phyloP scores from a whole-genome alignment of 176 grass and related monocot species.

The Puya raimondii region DNA sequence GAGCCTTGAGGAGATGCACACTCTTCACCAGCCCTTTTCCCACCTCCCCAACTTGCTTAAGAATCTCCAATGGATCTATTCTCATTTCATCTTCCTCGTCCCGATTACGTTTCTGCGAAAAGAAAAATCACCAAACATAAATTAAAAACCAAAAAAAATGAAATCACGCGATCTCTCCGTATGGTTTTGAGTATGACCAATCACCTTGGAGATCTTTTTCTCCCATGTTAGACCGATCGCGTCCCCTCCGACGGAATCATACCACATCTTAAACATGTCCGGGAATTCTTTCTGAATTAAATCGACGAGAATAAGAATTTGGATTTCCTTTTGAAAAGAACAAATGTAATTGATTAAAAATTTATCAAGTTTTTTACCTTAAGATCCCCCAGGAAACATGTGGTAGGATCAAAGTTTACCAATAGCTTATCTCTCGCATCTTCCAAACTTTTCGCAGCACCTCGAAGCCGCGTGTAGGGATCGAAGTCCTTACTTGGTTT shows the following conservation, averaged over 20 bases:
- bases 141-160: background rate
- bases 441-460: constrained; percentile 36
- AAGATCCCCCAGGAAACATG: constrained; percentile 59
- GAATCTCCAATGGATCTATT: constrained; percentile 33
- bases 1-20: constrained; percentile 73
- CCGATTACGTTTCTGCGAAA: constrained; percentile 61
- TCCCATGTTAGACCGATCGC: constrained; percentile 84
- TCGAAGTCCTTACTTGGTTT: constrained; percentile 77
- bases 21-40: constrained; percentile 87
- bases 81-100: constrained; percentile 43
- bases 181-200: too few relatives aligned
- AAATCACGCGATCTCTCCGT: too few relatives aligned
- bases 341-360: background rate
- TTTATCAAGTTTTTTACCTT: constrained; percentile 31
- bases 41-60: constrained; percentile 66
- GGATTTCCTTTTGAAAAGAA: background rate
- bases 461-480: constrained; percentile 45
- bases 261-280: constrained; percentile 68
- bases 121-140: constrained; percentile 11
- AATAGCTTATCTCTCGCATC: constrained; percentile 67
- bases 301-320: constrained; percentile 5
- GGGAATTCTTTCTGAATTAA: constrained; percentile 54
- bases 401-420: constrained; percentile 71
- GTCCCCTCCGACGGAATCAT: constrained; percentile 82
- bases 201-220: constrained; percentile 53